Conservation (phyloP, 2,329 filamentous ascomycete genomes). For the Stromatinia cepivora region DNA sequence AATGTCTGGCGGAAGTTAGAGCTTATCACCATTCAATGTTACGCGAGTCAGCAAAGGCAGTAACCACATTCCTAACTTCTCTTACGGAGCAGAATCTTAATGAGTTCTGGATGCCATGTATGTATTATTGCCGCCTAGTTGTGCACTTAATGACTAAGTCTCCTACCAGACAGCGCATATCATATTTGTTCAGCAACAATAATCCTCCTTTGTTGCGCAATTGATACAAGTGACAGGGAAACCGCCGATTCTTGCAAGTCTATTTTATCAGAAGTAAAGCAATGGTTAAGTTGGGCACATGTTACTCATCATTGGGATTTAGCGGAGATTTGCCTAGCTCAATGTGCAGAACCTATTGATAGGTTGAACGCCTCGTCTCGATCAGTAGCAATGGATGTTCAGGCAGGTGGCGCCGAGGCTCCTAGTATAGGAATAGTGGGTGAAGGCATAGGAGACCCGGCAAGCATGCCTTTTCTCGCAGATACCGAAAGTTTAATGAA, state of each 20-base stretch:
- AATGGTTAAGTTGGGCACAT: constrained; percentile 30
- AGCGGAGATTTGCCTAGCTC: constrained; percentile 31
- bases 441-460: neutral
- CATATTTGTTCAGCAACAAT: constrained; percentile 37
- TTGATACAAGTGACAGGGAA: constrained; percentile 28
- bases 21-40: constrained; percentile 28
- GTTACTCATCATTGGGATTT: constrained; percentile 36
- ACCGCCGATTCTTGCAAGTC: constrained; percentile 24
- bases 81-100: neutral
- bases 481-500: constrained; percentile 1
- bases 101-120: constrained; percentile 17
- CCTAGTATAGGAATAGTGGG: neutral
- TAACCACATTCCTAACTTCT: constrained; percentile 27
- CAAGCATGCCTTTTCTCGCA: neutral
- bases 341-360: constrained; percentile 41
- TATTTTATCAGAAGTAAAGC: constrained; percentile 22
- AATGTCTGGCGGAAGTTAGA: constrained; percentile 27
- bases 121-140: neutral
- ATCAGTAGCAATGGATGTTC: no score
- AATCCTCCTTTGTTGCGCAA: constrained; percentile 30
- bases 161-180: constrained; percentile 36
- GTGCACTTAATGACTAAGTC: neutral
- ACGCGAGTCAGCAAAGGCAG: constrained; percentile 34
- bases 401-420: no score
- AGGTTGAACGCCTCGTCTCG: neutral